These are phyloP conservation scores for Gleditsia sinensis DNA, from an alignment of 306 rosid genomes.

Conservation along the genomic window DNA sequence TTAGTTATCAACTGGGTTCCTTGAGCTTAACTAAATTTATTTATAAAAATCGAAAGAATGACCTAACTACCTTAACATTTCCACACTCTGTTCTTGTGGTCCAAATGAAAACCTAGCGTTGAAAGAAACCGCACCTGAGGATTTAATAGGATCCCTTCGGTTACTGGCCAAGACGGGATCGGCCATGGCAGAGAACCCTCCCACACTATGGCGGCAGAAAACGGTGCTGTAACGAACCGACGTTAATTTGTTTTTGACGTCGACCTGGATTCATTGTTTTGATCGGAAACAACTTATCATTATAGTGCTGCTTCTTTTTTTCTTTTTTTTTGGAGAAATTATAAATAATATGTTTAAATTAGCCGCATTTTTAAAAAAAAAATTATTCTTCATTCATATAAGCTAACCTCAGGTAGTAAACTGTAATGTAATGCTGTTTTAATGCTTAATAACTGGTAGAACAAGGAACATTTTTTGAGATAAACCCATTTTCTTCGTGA, in stretches of 20 bases:
- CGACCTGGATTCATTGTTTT: not conserved
- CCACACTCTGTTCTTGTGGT: not conserved
- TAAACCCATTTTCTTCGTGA: no score
- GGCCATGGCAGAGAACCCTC: slow-evolving; percentile 57
- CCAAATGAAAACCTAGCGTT: slow-evolving; percentile 1
- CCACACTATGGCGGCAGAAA: not conserved
- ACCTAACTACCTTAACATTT: not conserved
- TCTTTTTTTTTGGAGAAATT: no score
- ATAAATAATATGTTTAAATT: no score
- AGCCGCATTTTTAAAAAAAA: no score
- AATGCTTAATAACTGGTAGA: no score
- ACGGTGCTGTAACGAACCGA: not conserved
- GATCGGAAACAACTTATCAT: not conserved
- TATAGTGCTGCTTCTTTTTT: no score
- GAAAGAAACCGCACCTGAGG: slow-evolving; percentile 55
- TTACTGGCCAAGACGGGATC: slow-evolving; percentile 51
- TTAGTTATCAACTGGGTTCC: no score
- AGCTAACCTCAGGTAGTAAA: no score
- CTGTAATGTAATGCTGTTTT: no score
- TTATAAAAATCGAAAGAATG: not conserved
- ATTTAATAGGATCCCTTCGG: slow-evolving; percentile 79
- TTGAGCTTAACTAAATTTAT: not conserved
- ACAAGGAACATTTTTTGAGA: no score
- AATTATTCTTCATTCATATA: no score
- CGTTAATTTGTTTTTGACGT: not conserved